Conservation (phyloP, 495 filamentous ascomycete genomes). For the Oidiodendron maius region DNA sequence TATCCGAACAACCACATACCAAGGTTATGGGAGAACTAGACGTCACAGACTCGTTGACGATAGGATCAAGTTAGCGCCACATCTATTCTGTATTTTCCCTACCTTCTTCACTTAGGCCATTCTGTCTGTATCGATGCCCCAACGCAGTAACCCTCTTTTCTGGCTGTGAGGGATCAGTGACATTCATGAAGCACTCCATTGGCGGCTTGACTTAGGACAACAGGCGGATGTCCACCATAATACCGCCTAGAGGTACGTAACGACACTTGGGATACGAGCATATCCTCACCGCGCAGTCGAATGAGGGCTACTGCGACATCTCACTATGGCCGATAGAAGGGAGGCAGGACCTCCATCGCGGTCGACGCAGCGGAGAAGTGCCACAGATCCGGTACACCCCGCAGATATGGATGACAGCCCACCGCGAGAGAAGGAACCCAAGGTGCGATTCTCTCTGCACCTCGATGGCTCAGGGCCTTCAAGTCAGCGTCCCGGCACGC, state of each 20-base stretch:
- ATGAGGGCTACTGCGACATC: constrained; percentile 2
- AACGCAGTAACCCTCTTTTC: too few species aligned
- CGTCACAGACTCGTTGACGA: too few species aligned
- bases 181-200: background rate
- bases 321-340: constrained; percentile 12
- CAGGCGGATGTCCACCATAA: background rate
- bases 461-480: constrained; percentile 11
- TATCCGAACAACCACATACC: too few species aligned
- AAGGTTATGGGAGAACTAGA: too few species aligned
- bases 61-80: too few species aligned
- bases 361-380: constrained; percentile 1
- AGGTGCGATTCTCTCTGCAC: constrained; percentile 21
- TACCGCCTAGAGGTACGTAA: background rate
- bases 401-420: constrained; percentile 1
- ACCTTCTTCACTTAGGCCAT: too few species aligned
- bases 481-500: background rate
- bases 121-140: too few species aligned
- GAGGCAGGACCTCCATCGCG: background rate
- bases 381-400: constrained; percentile 10
- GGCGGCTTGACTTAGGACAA: background rate
- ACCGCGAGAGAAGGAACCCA: constrained; percentile 2
- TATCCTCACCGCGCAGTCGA: background rate
- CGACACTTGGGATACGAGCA: background rate
- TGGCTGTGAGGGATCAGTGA: too few species aligned
- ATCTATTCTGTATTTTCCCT: too few species aligned